phyloP scores from a whole-genome alignment of 352 stramenopile genomes.

The Phytophthora melonis region DNA sequence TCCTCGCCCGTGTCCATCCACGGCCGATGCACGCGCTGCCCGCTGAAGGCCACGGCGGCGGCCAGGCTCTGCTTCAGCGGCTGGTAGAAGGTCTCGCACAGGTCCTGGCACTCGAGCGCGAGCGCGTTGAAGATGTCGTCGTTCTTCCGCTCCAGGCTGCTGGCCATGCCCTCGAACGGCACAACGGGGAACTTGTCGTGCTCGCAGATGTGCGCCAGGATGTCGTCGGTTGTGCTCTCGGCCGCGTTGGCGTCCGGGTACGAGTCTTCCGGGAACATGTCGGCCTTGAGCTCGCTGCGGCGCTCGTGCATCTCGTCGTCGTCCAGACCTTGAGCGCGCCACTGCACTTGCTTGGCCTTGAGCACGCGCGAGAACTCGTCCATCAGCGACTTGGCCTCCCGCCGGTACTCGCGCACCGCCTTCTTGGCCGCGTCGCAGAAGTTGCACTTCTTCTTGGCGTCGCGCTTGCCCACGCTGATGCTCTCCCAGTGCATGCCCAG shows the following conservation, averaged over 20 bases:
- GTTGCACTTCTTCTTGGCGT: constrained; percentile 35
- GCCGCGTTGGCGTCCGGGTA: constrained; percentile 61
- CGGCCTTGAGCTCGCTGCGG: constrained; percentile 55
- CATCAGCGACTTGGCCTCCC: constrained; percentile 46
- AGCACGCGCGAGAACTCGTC: constrained; percentile 54
- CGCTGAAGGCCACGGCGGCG: constrained; percentile 26
- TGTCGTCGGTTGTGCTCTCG: constrained; percentile 53
- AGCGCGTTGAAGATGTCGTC: constrained; percentile 65
- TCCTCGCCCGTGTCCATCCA: constrained; percentile 59
- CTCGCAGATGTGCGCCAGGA: constrained; percentile 66
- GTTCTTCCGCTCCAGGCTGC: constrained; percentile 49
- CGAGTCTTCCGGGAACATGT: constrained; percentile 59
- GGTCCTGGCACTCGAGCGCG: constrained; percentile 43
- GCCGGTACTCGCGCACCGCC: constrained; percentile 51
- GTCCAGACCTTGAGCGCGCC: constrained; percentile 50
- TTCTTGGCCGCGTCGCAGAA: constrained; percentile 50
- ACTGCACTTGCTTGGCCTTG: constrained; percentile 42
- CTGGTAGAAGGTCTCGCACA: constrained; percentile 50
- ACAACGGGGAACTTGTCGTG: constrained; percentile 56
- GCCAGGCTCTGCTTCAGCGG: constrained; percentile 45
- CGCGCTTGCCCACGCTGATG: constrained; percentile 31
- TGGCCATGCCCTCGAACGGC: constrained; percentile 49
- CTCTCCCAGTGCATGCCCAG: constrained; percentile 64
- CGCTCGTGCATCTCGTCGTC: constrained; percentile 62
- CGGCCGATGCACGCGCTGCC: constrained; percentile 47